Evolutionary conservation across 139 green algal species (phyloP), one percentile per base, ranked within the genome.

Genomic region (Tetradesmus obliquus): DNA sequence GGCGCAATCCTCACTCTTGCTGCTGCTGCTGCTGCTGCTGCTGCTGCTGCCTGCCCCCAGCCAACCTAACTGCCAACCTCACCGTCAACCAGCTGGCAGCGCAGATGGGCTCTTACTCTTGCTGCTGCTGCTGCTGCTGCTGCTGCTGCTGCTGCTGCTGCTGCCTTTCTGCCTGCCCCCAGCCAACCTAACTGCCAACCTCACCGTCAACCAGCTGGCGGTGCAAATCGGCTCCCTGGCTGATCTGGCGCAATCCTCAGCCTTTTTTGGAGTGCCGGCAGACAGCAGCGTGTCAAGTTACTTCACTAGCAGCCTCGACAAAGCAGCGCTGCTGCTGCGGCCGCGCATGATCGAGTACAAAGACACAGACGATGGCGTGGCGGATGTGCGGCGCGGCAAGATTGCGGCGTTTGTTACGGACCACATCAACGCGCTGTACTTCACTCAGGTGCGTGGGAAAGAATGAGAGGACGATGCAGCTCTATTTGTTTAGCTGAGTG

Each of bases 21-120:
- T n/a, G n/a, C n/a, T n/a, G n/a, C n/a, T n/a, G n/a, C n/a, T n/a
- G n/a, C n/a, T n/a, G n/a, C n/a, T n/a, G n/a, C n/a, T n/a, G n/a
- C n/a, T n/a, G n/a, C n/a, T n/a, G n/a, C n/a, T n/a, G n/a, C n/a
- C n/a, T n/a, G n/a, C n/a, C n/a, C n/a, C 92, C 91, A 32, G 91
- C 91, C 57, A 93, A 92, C 74, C 58, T 93, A 8, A 90, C 91
- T 5, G 87, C 91, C 24, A 88, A 79, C 60, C 83, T 93, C 19
- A 85, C 88, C 2, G 91, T 92, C 20, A 22, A 79, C 20, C 85
- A 74, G 17, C 19, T 86, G 45, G 51, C 22, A 15, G 4, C 5
- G 4, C 5, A 32, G 10, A 54, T 82, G 55, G 51, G 20, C 7
- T n/a, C n/a, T n/a, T n/a, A n/a, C n/a, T n/a, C n/a, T n/a, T n/a